Evolutionary conservation across 768 basidiomycete species (phyloP).

Genomic region (Pulveroboletus sp.): DNA sequence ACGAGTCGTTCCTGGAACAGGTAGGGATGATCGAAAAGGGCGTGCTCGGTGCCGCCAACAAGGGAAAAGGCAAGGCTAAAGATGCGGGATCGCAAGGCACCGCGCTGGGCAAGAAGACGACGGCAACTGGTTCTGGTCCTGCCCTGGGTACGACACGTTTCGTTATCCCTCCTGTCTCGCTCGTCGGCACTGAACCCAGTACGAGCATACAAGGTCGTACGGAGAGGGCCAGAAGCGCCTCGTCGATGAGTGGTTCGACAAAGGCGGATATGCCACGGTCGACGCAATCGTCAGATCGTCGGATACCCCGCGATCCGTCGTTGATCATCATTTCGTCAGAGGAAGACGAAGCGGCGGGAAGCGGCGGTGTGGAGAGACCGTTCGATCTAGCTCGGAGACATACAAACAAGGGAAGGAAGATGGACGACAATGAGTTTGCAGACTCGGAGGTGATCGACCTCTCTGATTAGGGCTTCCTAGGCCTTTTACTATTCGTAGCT

Average conservation of each 20-base stretch:
- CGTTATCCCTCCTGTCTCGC: slow-evolving; percentile 3
- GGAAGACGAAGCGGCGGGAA: slow-evolving; percentile 10
- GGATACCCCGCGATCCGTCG: slow-evolving; percentile 20
- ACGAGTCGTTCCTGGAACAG: slow-evolving; percentile 40
- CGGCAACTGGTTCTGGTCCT: not conserved
- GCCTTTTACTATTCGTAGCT: not conserved
- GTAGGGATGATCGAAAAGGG: slow-evolving; percentile 27
- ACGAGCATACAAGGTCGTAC: slow-evolving; percentile 10
- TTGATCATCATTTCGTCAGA: slow-evolving; percentile 21
- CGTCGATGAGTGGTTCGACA: slow-evolving; percentile 12
- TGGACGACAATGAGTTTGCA: slow-evolving; percentile 33
- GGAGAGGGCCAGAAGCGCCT: slow-evolving; percentile 8
- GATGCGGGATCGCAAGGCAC: not conserved
- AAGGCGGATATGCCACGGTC: slow-evolving; percentile 14
- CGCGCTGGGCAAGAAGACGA: slow-evolving; percentile 2
- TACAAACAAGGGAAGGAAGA: slow-evolving; percentile 10
- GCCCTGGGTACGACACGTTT: slow-evolving; percentile 18
- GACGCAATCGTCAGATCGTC: slow-evolving; percentile 15
- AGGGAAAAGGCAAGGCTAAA: slow-evolving; percentile 17
- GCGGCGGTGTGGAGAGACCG: not conserved
- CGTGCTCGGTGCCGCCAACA: slow-evolving; percentile 12
- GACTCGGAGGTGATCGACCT: slow-evolving; percentile 55
- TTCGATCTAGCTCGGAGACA: slow-evolving; percentile 9
- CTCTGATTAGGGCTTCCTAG: slow-evolving; percentile 28
- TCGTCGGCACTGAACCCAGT: slow-evolving; percentile 13